Evolutionary conservation across 2,329 filamentous ascomycete species (phyloP).

Genomic region (Fusarium sp.): DNA sequence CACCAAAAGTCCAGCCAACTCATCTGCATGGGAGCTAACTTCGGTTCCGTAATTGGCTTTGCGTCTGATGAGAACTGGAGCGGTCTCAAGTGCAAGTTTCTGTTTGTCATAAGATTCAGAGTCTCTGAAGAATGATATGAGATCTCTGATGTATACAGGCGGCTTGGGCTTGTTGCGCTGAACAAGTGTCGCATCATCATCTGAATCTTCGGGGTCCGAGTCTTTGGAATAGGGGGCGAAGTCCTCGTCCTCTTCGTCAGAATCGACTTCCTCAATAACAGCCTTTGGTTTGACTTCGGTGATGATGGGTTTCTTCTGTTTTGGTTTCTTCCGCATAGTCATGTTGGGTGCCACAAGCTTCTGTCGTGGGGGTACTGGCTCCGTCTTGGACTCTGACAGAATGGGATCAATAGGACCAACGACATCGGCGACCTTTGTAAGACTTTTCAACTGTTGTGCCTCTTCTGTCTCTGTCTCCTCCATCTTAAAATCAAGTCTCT

Average conservation of each 20-base stretch:
- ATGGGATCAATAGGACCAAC: constrained; percentile 67
- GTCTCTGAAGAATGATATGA: constrained; percentile 81
- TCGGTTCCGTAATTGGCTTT: constrained; percentile 91
- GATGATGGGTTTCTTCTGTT: constrained; percentile 44
- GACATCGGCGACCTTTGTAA: constrained; percentile 70
- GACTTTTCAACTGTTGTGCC: constrained; percentile 75
- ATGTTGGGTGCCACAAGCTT: constrained; percentile 14
- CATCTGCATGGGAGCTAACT: constrained; percentile 82
- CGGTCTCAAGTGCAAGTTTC: constrained; percentile 78
- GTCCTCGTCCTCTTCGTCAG: constrained; percentile 70
- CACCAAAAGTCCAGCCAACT: constrained; percentile 78
- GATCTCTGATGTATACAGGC: constrained; percentile 89
- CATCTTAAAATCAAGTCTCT: constrained; percentile 82
- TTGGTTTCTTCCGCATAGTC: constrained; percentile 37
- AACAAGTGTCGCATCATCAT: constrained; percentile 89
- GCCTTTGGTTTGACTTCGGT: constrained; percentile 51
- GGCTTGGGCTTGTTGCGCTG: constrained; percentile 82
- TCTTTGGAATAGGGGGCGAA: constrained; percentile 84
- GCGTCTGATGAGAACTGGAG: constrained; percentile 81
- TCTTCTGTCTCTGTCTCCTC: constrained; percentile 80
- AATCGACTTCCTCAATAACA: constrained; percentile 72
- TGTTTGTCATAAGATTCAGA: constrained; percentile 87
- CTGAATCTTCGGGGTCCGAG: constrained; percentile 88
- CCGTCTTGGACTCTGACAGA: constrained; percentile 32
- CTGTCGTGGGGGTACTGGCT: constrained; percentile 1